These are phyloP conservation scores for Lepidium campestre DNA, from an alignment of 441 rosid species.

Conservation along the genomic window DNA sequence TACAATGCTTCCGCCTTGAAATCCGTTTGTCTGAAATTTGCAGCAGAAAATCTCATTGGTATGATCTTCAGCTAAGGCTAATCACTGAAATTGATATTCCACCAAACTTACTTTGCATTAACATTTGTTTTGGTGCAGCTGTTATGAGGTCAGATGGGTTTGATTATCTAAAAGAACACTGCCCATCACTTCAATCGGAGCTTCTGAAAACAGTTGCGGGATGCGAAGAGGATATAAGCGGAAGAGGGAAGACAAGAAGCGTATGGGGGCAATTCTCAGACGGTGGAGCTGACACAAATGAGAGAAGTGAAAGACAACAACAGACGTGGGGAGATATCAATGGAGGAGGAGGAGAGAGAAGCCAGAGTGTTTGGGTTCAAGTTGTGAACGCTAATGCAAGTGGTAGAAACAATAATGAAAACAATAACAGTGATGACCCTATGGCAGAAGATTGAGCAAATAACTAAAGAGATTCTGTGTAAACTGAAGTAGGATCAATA, in stretches of 20 bases:
- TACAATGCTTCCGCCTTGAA: conserved; percentile 56
- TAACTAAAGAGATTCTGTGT: not conserved
- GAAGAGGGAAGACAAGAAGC: conserved; percentile 46
- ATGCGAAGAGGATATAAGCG: conserved; percentile 49
- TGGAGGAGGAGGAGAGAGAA: conserved; percentile 44
- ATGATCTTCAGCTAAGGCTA: conserved; percentile 8
- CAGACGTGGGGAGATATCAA: conserved; percentile 54
- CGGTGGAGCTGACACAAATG: conserved; percentile 48
- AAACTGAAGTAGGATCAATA: conserved; percentile 9
- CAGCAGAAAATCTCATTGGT: conserved; percentile 72
- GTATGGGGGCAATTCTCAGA: conserved; percentile 65
- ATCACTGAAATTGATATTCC: not conserved
- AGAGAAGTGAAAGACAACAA: conserved; percentile 48
- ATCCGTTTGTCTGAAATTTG: conserved; percentile 58
- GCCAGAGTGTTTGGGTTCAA: conserved; percentile 57
- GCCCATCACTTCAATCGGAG: conserved; percentile 49
- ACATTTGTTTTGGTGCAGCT: conserved; percentile 31
- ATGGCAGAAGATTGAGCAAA: conserved; percentile 47
- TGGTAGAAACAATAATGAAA: conserved; percentile 35
- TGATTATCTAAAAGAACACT: conserved; percentile 45
- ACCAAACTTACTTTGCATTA: not conserved
- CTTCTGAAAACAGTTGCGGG: conserved; percentile 53
- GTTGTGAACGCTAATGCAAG: conserved; percentile 48
- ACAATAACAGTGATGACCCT: conserved; percentile 35
- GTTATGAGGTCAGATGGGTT: conserved; percentile 57